These are phyloP conservation scores for Austroboletus rostrupii DNA, from an alignment of 1,284 basidiomycete species.

Conservation along the genomic window DNA sequence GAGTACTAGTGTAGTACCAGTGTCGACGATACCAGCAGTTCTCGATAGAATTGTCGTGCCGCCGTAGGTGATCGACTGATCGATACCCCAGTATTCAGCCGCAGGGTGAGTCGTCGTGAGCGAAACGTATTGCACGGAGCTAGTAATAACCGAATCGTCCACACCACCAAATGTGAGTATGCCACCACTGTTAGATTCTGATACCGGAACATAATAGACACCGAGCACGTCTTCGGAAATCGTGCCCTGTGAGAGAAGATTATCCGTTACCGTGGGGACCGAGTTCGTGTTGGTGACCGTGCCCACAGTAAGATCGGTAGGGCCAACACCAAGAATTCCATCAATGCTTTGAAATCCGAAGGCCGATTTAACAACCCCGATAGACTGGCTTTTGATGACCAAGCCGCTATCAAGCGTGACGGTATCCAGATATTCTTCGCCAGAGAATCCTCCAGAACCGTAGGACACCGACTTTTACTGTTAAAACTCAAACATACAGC, in stretches of 20 bases:
- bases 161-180: constrained; percentile 49
- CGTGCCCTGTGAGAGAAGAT: too few species aligned
- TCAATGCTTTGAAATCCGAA: too few species aligned
- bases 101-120: neutral
- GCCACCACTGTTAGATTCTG: constrained; percentile 33
- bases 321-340: too few species aligned
- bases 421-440: neutral
- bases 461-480: constrained; percentile 24
- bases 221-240: constrained; percentile 32
- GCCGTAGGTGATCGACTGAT: neutral
- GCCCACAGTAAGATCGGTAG: too few species aligned
- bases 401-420: too few species aligned
- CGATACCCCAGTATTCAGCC: neutral
- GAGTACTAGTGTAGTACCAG: neutral
- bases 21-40: neutral
- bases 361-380: constrained; percentile 39
- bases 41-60: neutral
- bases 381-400: constrained; percentile 32
- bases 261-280: too few species aligned
- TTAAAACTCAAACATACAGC: neutral
- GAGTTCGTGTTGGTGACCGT: too few species aligned
- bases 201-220: constrained; percentile 47
- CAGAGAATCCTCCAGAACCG: constrained; percentile 28
- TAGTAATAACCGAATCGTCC: constrained; percentile 25
- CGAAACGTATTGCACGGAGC: constrained; percentile 18